These are phyloP conservation scores for Saturnispora kantuleensis DNA, from an alignment of 805 yeast species.

Conservation along the genomic window DNA sequence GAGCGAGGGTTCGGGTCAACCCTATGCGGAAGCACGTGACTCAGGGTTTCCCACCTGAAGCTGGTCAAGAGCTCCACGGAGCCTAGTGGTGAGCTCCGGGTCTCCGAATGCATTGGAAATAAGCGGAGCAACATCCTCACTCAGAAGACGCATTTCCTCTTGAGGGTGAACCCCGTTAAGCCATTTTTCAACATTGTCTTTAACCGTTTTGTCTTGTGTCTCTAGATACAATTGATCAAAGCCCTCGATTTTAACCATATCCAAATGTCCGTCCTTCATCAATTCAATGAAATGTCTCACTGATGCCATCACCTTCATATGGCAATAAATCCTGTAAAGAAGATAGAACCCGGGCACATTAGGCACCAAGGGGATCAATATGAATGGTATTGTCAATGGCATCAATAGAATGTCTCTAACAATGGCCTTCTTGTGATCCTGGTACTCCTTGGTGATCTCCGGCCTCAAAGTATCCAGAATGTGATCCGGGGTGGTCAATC, in stretches of 20 bases:
- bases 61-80: too few relatives aligned
- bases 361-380: slow-evolving; percentile 76
- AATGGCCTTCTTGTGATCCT: slow-evolving; percentile 48
- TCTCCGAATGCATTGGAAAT: background rate
- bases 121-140: slow-evolving; percentile 30
- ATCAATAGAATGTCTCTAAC: slow-evolving; percentile 45
- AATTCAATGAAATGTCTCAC: slow-evolving; percentile 57
- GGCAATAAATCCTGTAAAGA: slow-evolving; percentile 73
- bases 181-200: slow-evolving; percentile 15
- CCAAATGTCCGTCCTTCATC: slow-evolving; percentile 31
- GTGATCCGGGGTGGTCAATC: slow-evolving; percentile 22
- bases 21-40: slow-evolving; percentile 1
- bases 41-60: background rate
- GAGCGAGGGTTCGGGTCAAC: background rate
- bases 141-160: slow-evolving; percentile 32
- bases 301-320: slow-evolving; percentile 69
- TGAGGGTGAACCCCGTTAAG: slow-evolving; percentile 6
- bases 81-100: too few relatives aligned
- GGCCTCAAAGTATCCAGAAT: slow-evolving; percentile 31
- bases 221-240: slow-evolving; percentile 24
- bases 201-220: slow-evolving; percentile 16
- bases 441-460: slow-evolving; percentile 35
- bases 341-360: slow-evolving; percentile 87
- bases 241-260: slow-evolving; percentile 23
- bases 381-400: slow-evolving; percentile 75